Percentiles rank a stretch among this genome's conserved stretches.
Evolutionary conservation across 345 rosid genomes (phyloP).

Genomic region (Limnanthes douglasii): DNA sequence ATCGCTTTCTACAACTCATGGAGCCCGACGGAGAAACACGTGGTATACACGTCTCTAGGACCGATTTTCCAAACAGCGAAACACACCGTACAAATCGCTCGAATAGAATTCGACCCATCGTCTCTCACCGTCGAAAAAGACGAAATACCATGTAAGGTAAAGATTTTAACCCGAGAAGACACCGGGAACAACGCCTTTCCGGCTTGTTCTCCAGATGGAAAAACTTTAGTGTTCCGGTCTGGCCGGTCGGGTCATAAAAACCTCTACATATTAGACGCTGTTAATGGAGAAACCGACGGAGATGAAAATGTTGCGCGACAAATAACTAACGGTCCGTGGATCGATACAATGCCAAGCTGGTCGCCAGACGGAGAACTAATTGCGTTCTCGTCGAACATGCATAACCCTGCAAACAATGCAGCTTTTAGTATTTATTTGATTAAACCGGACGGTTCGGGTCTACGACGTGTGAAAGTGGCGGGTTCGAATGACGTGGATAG

Average conservation of each 20-base stretch:
- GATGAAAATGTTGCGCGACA: constrained; percentile 24
- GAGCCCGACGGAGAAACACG: constrained; percentile 63
- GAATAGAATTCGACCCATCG: constrained; percentile 29
- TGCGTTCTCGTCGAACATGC: constrained; percentile 80
- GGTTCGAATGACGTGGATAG: constrained; percentile 37
- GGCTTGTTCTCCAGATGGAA: constrained; percentile 77
- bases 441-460: constrained; percentile 52
- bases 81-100: constrained; percentile 66
- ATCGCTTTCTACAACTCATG: constrained; percentile 68
- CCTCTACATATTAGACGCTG: constrained; percentile 41
- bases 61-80: constrained; percentile 47
- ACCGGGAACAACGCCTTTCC: constrained; percentile 87
- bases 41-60: constrained; percentile 60
- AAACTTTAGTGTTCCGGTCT: constrained; percentile 61
- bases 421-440: constrained; percentile 51
- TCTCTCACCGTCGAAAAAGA: constrained; percentile 20
- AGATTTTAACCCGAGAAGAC: constrained; percentile 51
- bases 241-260: constrained; percentile 71
- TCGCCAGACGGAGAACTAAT: constrained; percentile 75
- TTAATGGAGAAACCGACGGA: constrained; percentile 44
- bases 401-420: constrained; percentile 20
- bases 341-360: constrained; percentile 85
- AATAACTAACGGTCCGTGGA: constrained; percentile 66
- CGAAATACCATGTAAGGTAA: constrained; percentile 39
- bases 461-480: constrained; percentile 40